Evolutionary conservation across 352 stramenopile genomes (phyloP), one percentile per base, ranked within the genome.

Genomic region (Phytophthora meadii): DNA sequence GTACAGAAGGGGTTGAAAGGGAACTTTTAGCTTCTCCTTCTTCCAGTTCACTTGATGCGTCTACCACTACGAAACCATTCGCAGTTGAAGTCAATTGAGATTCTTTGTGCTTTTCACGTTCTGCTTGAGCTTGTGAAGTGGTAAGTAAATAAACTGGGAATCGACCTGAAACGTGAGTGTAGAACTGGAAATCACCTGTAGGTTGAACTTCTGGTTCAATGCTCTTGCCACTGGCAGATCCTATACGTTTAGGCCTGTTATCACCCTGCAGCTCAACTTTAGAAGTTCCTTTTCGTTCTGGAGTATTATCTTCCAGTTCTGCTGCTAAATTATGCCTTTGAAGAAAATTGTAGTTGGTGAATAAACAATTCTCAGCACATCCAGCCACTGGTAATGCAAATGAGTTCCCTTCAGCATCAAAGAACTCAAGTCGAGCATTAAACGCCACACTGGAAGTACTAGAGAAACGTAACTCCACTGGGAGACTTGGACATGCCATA

Each of bases 261-360:
- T 60, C 48, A 19, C 11, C 17, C 19, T 55, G 47, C 3, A 63
- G 14, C 4, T 56, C 54, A 1, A 15, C 12, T 15, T 60, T 65
- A 11, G 32, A 12, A 0, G 19, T 36, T 17, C 67, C 61, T 28
- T 67, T 70, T 41, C 54, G 52, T 4, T 58, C 50, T 28, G 48
- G 54, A 39, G 50, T 55, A 5, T 10, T 7, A 5, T 68, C 57
- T 5, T 69, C 52, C 0, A n/a, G 12, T 39, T 84, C 55, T 15
- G 44, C 15, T 39, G 61, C 49, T 7, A 77, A 45, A 1, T 52
- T 45, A 17, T 95, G 65, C 0, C 57, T 57, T 5, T 88, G 59
- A 0, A 98, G 61, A 57, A 98, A 98, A 4, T 61, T 65, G 56
- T 90, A 93, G 53, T 92, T 98, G 0, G 93, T 98, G 12, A 98